Base-by-base conservation (phyloP, 805 yeast species). In the Clavispora carvajalis region DNA sequence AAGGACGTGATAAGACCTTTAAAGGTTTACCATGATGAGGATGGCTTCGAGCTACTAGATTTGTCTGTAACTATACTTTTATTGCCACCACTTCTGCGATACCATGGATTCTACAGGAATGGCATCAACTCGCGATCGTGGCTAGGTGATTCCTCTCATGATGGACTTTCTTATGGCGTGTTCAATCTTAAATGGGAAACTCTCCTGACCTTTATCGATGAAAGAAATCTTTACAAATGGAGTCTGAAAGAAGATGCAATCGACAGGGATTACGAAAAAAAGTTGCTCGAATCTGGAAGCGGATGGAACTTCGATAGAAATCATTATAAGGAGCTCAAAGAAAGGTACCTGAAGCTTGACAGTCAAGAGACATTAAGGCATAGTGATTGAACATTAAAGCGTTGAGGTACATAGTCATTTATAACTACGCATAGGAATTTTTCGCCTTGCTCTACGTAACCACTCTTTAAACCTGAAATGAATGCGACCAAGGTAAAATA, bases 61-160 rank as follows among this genome's bases (percentile, higher is more conserved):
- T 59, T 82, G 30, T 59, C 80, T 2, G 85, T 78, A 5, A 74
- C 81, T 3, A 36, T 84, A 12, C 53, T 79, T 23, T 57, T 91
- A 22, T 65, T 93, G 37, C 98, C 98, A 1, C 64, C 77, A 2
- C 65, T 93, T 35, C 65, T 67, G n/a, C 45, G 53, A 25, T 91
- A 93, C 55, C 59, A 63, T 15, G 95, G 96, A 1, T 67, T 74
- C 26, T 80, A 60, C 54, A 73, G 85, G 36, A 71, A 85, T 59
- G 90, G 85, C 5, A 63, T 90, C 45, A 77, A 79, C 53, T 79
- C 95, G 1, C 73, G 97, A 37, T 60, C 77, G 3, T 91, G 98
- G 97, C 55, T 58, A 1, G 54, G 51, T 21, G 54, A 40, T 12
- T 33, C 51, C 16, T 45, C 69, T 9, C 99, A 91, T 57, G 87